phyloP scores from a whole-genome alignment of 108 stramenopile genomes.

The Ochromonas danica region DNA sequence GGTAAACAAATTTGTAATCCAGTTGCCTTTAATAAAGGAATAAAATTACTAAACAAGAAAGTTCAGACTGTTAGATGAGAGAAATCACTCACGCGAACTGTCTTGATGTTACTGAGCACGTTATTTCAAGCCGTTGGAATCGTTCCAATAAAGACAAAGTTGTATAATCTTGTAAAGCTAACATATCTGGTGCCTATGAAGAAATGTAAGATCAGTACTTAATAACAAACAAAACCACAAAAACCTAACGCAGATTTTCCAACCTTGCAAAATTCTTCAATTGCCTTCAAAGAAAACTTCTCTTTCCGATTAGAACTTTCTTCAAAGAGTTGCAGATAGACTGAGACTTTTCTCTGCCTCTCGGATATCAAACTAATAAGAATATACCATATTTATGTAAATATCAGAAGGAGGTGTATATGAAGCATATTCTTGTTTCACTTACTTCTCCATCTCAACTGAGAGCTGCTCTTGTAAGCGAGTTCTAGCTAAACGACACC shows the following conservation, averaged over 20 bases:
- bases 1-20: background rate
- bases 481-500: background rate
- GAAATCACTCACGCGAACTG: background rate
- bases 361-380: background rate
- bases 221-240: background rate
- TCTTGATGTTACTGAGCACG: background rate
- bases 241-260: background rate
- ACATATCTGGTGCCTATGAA: background rate
- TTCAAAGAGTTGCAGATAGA: background rate
- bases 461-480: background rate
- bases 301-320: background rate
- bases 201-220: background rate
- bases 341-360: background rate
- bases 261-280: constrained; percentile 5
- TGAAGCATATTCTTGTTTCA: background rate
- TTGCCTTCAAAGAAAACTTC: background rate
- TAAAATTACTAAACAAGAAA: background rate
- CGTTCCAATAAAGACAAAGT: background rate
- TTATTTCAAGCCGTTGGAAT: background rate
- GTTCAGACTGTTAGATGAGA: background rate
- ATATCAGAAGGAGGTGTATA: background rate
- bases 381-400: background rate
- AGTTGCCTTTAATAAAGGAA: background rate
- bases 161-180: background rate
- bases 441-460: background rate